Evolutionary conservation across 139 green algal genomes (phyloP), one percentile per base, ranked within the genome.

Genomic region (Chlamydomonas sp.): DNA sequence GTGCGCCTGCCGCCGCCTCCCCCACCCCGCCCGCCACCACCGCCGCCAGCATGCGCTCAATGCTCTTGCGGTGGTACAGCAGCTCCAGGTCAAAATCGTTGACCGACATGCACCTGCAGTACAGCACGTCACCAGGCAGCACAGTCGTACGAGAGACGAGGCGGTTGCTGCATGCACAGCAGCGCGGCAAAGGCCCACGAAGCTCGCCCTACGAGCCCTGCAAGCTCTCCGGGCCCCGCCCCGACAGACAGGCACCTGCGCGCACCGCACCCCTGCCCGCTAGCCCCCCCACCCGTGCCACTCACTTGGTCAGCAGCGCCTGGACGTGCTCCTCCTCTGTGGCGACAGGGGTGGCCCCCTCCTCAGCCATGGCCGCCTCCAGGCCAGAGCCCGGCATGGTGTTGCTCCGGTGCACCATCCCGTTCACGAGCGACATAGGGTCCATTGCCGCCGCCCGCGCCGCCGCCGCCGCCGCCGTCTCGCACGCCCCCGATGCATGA

Each of bases 101-200:
- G 69, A 60, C 81, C 18, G 69, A 79, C 69, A 86, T 79, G 68
- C 69, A 79, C 81, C 81, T 86, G 81, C 8, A 63, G 49, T 2
- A 9, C 14, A 16, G 69, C 9, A 8, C 10, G 14, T 76, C 10
- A 16, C 5, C 14, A 76, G 14, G 14, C 15, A 8, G 69, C 69
- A 76, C 5, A 12, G 0, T 5, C 5, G 4, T 4, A 57, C 74
- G 57, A 63, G 63, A 31, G 7, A 0, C 31, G 57, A 14, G 2
- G 15, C 2, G 67, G 57, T 2, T 20, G 61, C 4, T 1, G 1
- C 8, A 60, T 60, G 61, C 2, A 18, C 5, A 5, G 6, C 3
- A 20, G 4, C 3, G 71, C 18, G 2, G 4, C 3, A 77, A 6
- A 15, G 10, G 10, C 67, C 67, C 81, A 4, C 81, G 71, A 49